Conservation (phyloP, 2,329 filamentous ascomycete genomes). For the Rosellinia necatrix region DNA sequence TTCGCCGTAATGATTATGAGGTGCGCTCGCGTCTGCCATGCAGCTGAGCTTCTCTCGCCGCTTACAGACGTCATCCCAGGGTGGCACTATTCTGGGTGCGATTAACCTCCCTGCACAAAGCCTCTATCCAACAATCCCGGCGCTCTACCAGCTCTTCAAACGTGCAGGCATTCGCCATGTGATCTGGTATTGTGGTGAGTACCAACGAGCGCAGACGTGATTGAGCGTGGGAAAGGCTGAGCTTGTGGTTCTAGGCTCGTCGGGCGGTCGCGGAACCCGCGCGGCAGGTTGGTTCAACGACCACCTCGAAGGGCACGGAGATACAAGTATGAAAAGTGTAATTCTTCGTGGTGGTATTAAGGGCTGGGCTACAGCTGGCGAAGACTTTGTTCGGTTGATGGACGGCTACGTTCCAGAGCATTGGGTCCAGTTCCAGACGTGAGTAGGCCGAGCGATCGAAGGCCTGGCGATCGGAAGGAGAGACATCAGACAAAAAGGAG, state of each 20-base stretch:
- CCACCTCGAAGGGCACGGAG: constrained; percentile 48
- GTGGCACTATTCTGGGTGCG: constrained; percentile 59
- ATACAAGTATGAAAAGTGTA: constrained; percentile 51
- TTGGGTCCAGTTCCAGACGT: constrained; percentile 36
- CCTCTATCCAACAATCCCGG: constrained; percentile 48
- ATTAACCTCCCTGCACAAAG: constrained; percentile 57
- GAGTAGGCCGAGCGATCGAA: not conserved
- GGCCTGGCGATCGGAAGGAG: too few species aligned
- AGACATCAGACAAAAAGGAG: too few species aligned
- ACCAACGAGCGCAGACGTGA: not conserved
- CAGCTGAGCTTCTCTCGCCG: not conserved
- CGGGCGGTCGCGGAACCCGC: constrained; percentile 57
- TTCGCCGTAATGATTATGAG: constrained; percentile 49
- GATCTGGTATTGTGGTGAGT: constrained; percentile 55
- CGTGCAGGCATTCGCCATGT: constrained; percentile 46
- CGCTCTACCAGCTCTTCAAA: constrained; percentile 49
- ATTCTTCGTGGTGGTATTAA: constrained; percentile 58
- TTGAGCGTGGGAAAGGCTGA: not conserved
- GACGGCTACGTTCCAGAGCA: constrained; percentile 49
- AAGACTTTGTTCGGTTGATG: constrained; percentile 53
- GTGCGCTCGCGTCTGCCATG: constrained; percentile 32
- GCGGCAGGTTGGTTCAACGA: constrained; percentile 61
- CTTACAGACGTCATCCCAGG: constrained; percentile 43
- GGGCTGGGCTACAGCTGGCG: constrained; percentile 55
- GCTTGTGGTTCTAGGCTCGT: constrained; percentile 51